Conservation (phyloP, 768 basidiomycete genomes). For the Xerocomellus chrysenteron region DNA sequence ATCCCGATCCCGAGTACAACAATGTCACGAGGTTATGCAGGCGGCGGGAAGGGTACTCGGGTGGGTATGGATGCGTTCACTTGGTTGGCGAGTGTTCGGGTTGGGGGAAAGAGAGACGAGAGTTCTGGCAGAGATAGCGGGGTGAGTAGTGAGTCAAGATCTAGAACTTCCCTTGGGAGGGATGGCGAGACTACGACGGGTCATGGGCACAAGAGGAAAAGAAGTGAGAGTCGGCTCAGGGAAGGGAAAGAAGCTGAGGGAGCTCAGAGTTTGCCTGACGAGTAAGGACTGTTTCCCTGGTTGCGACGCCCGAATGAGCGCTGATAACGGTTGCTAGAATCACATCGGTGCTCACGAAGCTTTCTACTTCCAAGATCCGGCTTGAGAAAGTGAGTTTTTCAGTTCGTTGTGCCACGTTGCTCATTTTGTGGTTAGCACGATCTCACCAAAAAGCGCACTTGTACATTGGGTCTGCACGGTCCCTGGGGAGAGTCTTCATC, state of each 20-base stretch:
- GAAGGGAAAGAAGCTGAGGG: constrained; percentile 35
- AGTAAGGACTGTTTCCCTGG: constrained; percentile 44
- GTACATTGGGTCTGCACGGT: constrained; percentile 83
- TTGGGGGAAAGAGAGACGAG: constrained; percentile 53
- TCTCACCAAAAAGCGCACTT: constrained; percentile 68
- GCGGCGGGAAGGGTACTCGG: constrained; percentile 49
- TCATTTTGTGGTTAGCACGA: constrained; percentile 48
- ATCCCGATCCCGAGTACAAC: constrained; percentile 28
- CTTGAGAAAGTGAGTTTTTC: constrained; percentile 71
- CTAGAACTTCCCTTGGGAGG: constrained; percentile 34
- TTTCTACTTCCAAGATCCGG: constrained; percentile 69
- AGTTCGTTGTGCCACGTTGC: constrained; percentile 1
- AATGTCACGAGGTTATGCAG: constrained; percentile 45
- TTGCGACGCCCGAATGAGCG: neutral
- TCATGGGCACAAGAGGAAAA: constrained; percentile 33
- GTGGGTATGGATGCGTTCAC: constrained; percentile 71
- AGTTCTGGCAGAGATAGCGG: constrained; percentile 56
- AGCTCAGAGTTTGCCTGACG: constrained; percentile 65
- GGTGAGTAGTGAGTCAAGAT: constrained; percentile 42
- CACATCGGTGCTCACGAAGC: constrained; percentile 65
- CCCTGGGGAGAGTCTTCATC: constrained; percentile 89
- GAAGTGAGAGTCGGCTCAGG: constrained; percentile 46
- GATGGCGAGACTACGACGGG: constrained; percentile 7
- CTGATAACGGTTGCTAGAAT: constrained; percentile 45
- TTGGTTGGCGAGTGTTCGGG: constrained; percentile 75